Base-by-base conservation (phyloP, 495 filamentous ascomycete species). In the Penicillium maclennaniae region DNA sequence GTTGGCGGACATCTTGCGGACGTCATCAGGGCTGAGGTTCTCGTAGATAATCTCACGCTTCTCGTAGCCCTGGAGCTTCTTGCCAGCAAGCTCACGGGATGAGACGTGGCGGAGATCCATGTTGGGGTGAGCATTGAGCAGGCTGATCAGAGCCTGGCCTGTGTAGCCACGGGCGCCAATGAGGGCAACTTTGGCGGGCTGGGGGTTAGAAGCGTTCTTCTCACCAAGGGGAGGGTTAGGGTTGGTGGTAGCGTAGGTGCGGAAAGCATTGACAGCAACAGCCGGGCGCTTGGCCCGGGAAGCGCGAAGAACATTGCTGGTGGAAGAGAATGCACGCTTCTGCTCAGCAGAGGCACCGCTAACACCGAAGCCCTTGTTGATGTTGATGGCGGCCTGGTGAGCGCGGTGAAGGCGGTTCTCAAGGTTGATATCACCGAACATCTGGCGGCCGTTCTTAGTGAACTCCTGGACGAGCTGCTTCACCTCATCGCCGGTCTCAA, bases 141-240 rank as follows among this genome's bases (percentile, higher is more conserved):
- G 79, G 57, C 80, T 85, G 67, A 98, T 95, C 44, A 98, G 78
- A 50, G 90, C 91, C 75, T 96, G 89, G 31, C 93, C 93, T 17
- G 93, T 98, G 67, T 96, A 98, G 26, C 49, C 93, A 67, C 93
- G 88, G 49, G 93, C 93, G 40, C 93, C 93, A 46, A 98, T 96
- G 36, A 98, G 81, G 38, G 90, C 93, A 34, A 98, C 86, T 62
- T 85, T 87, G 28, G 91, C 84, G 31, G 89, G 90, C 55, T 82
- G 81, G 34, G 79, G 76, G 69, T 93, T 97, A 46, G 89, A 91
- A 44, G 83, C 85, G 70, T 97, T 95, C 74, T 89, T 89, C 71
- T 86, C 85, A 43, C 93, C 93, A n/a, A 91, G 83, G n/a, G 92
- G 93, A 19, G 92, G 92, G 75, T 97, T 97, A 3, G 93, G 92